Evolutionary conservation across 202 grass and related monocot genomes (phyloP).

Genomic region (Dendrocalamus latiflorus): DNA sequence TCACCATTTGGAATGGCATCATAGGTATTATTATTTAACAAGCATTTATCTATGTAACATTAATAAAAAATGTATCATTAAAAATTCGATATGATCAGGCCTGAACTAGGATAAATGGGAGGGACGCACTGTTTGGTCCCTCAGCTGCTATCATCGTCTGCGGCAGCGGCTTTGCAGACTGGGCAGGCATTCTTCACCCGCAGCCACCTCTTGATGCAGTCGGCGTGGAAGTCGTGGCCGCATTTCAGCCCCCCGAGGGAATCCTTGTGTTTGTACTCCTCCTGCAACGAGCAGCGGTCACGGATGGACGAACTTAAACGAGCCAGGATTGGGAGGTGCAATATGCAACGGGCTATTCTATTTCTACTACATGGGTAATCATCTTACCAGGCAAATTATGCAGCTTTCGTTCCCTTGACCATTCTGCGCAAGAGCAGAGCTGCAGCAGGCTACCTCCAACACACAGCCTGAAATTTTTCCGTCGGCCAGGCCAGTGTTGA

Average conservation of each 20-base stretch:
- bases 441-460: constrained; percentile 42
- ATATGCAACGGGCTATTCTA: neutral
- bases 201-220: constrained; percentile 87
- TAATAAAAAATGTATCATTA: too few species aligned
- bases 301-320: neutral
- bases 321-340: neutral
- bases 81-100: neutral
- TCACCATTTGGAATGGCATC: too few species aligned
- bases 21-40: too few species aligned
- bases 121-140: neutral
- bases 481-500: constrained; percentile 64
- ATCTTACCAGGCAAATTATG: constrained; percentile 76
- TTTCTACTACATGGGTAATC: neutral
- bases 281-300: constrained; percentile 32
- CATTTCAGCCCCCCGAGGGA: constrained; percentile 55
- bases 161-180: constrained; percentile 75
- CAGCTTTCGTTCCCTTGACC: constrained; percentile 48
- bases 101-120: constrained; percentile 17
- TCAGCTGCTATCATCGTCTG: constrained; percentile 21
- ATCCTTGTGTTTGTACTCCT: constrained; percentile 60
- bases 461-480: constrained; percentile 66
- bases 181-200: constrained; percentile 84
- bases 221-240: constrained; percentile 55
- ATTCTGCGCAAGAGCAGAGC: constrained; percentile 11
- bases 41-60: too few species aligned